Percentiles rank a stretch among this genome's conserved stretches.
These are phyloP conservation scores for Coniosporium tulheliwenetii DNA, from an alignment of 2,329 filamentous ascomycete genomes.

Conservation along the genomic window DNA sequence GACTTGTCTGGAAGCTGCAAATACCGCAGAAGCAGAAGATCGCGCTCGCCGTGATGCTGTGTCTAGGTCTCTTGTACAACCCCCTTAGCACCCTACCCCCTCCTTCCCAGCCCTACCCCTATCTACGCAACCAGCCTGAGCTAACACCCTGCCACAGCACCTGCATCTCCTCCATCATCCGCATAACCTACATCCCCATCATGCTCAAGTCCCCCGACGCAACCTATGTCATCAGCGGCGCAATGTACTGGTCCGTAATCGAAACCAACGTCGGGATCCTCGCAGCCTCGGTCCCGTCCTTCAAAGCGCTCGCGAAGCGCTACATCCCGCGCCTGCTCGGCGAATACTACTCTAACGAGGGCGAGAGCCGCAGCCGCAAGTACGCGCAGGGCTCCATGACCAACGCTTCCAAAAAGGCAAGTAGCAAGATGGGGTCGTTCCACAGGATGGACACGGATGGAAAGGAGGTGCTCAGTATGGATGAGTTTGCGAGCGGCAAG, in stretches of 20 bases:
- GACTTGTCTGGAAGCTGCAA: constrained; percentile 20
- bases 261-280: constrained; percentile 27
- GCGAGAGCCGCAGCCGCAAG: too few relatives aligned
- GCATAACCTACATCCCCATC: constrained; percentile 27
- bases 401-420: too few relatives aligned
- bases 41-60: not conserved
- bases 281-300: constrained; percentile 25
- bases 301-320: constrained; percentile 23
- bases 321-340: constrained; percentile 24
- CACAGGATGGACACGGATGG: too few relatives aligned
- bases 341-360: too few relatives aligned
- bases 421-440: too few relatives aligned
- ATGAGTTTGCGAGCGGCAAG: too few relatives aligned
- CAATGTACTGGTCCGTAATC: constrained; percentile 30
- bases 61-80: too few relatives aligned
- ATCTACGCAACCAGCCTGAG: not conserved
- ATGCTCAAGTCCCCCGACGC: constrained; percentile 22
- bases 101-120: too few relatives aligned
- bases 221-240: constrained; percentile 20
- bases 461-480: too few relatives aligned
- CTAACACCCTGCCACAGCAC: not conserved
- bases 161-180: constrained; percentile 18
- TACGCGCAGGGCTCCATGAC: too few relatives aligned
- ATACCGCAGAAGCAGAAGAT: constrained; percentile 6
- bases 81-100: too few relatives aligned